These are phyloP conservation scores for Diaporthe sp. DNA, from an alignment of 2,329 filamentous ascomycete genomes.

Conservation along the genomic window DNA sequence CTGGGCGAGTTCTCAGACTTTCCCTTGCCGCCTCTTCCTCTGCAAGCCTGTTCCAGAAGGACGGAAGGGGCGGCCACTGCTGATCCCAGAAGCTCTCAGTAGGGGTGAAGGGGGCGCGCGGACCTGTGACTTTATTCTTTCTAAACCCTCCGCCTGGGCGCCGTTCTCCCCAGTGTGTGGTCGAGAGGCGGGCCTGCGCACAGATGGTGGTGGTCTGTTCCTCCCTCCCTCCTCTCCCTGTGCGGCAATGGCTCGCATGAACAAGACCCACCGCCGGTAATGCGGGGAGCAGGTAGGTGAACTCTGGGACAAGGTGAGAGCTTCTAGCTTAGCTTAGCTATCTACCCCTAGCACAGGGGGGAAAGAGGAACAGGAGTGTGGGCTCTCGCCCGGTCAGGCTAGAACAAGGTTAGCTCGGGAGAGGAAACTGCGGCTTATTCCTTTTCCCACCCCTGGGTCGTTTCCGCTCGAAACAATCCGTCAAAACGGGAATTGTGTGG, in stretches of 20 bases:
- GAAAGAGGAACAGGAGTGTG: background rate
- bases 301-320: background rate
- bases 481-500: background rate
- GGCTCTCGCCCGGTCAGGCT: constrained; percentile 3
- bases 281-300: background rate
- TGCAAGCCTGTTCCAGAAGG: constrained; percentile 13
- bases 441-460: background rate
- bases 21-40: background rate
- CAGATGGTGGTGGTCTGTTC: constrained; percentile 7
- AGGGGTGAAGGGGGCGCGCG: background rate
- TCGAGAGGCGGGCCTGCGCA: background rate
- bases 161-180: background rate
- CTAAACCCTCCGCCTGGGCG: background rate
- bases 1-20: background rate
- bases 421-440: background rate
- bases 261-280: constrained; percentile 1
- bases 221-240: background rate
- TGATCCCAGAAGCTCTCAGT: background rate
- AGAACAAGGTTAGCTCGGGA: constrained; percentile 19
- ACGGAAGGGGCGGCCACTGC: background rate
- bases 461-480: constrained; percentile 22
- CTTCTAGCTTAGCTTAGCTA: background rate
- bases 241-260: constrained; percentile 15
- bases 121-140: background rate
- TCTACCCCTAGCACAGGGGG: background rate